A percentile compares a stretch with the other conserved stretches of the same genome.
Conservation (phyloP, 2,329 filamentous ascomycete species). For the Botrytis galanthina region DNA sequence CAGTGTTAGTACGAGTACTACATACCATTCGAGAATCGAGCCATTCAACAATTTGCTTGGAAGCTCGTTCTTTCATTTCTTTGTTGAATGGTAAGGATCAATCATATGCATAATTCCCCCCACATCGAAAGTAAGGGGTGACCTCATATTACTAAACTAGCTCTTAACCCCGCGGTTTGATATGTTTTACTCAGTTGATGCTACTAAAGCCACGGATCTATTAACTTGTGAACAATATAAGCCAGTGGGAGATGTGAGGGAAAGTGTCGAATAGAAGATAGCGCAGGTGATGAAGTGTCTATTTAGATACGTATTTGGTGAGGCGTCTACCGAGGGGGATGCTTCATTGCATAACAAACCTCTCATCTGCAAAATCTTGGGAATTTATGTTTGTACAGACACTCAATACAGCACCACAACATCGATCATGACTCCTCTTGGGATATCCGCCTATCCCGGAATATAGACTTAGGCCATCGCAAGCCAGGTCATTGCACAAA, state of each 20-base stretch:
- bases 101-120: not conserved
- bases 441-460: not conserved
- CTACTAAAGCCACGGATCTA: not conserved
- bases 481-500: not conserved
- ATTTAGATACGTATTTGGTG: not conserved
- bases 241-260: not conserved
- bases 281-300: not conserved
- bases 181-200: not conserved
- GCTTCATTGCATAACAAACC: not conserved
- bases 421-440: not conserved
- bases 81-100: conserved; percentile 16
- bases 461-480: too few relatives aligned
- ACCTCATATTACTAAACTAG: conserved; percentile 22
- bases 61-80: conserved; percentile 1
- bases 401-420: not conserved
- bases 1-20: not conserved
- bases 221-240: not conserved
- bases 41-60: conserved; percentile 3
- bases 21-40: not conserved
- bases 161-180: not conserved
- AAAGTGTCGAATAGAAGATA: not conserved
- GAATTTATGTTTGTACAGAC: not conserved
- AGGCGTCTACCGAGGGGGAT: not conserved
- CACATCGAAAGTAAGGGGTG: conserved; percentile 13
- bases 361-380: not conserved